A percentile compares a stretch with the other conserved stretches of the same genome.
phyloP scores from a whole-genome alignment of 768 basidiomycete genomes.

The Pilatotrama ljubarskyi region DNA sequence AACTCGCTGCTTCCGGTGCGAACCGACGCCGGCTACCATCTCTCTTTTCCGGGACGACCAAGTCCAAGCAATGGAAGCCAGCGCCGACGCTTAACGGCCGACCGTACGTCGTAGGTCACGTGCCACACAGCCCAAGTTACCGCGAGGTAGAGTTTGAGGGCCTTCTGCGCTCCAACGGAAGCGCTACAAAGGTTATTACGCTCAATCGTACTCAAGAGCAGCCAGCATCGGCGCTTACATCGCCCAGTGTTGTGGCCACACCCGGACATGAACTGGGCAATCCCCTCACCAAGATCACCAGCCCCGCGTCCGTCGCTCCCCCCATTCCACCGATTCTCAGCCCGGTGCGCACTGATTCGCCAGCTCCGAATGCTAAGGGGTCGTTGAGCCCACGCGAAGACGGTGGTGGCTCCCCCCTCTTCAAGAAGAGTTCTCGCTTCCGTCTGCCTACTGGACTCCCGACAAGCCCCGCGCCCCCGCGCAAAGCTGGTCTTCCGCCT shows the following conservation, averaged over 20 bases:
- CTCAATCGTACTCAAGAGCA: conserved; percentile 25
- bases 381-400: conserved; percentile 3
- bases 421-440: conserved; percentile 52
- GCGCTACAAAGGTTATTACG: conserved; percentile 42
- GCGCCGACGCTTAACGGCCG: conserved; percentile 81
- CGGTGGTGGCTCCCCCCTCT: conserved; percentile 20
- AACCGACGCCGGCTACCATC: conserved; percentile 63
- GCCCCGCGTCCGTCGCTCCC: background rate
- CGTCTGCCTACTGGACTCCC: conserved; percentile 44
- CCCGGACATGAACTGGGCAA: conserved; percentile 11
- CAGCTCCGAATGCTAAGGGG: background rate
- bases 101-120: conserved; percentile 65
- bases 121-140: conserved; percentile 51
- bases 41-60: conserved; percentile 55
- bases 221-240: conserved; percentile 8
- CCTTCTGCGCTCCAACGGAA: conserved; percentile 56
- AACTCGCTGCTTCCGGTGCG: conserved; percentile 57
- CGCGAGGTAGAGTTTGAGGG: conserved; percentile 82
- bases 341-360: conserved; percentile 18
- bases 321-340: conserved; percentile 12
- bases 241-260: conserved; percentile 34
- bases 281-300: conserved; percentile 6
- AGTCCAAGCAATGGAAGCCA: conserved; percentile 69
- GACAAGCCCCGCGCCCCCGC: conserved; percentile 51
- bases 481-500: conserved; percentile 54